Evolutionary conservation across 352 stramenopile species (phyloP).

Genomic region (Globisporangium paddicum): DNA sequence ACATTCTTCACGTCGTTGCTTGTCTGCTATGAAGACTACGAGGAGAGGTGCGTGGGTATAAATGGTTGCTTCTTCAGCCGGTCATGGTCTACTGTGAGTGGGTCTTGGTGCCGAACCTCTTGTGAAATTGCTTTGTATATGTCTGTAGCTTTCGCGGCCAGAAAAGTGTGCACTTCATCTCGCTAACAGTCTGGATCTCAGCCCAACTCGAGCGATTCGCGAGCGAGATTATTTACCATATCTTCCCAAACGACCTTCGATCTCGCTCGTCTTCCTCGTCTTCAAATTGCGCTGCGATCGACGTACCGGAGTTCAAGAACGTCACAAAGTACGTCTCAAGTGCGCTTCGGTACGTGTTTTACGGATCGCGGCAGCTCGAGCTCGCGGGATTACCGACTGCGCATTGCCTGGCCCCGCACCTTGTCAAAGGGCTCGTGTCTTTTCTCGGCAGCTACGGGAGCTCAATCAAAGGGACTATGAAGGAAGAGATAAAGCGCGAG

Average conservation of each 20-base stretch:
- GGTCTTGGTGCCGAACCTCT: background rate
- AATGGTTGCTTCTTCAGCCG: background rate
- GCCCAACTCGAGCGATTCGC: constrained; percentile 74
- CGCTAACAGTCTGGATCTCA: constrained; percentile 79
- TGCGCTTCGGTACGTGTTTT: constrained; percentile 76
- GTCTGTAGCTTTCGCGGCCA: constrained; percentile 56
- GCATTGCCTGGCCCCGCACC: constrained; percentile 61
- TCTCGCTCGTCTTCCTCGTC: constrained; percentile 2
- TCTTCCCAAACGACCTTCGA: constrained; percentile 50
- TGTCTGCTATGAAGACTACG: constrained; percentile 80
- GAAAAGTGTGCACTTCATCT: constrained; percentile 69
- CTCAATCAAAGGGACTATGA: constrained; percentile 60
- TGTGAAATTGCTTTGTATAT: background rate
- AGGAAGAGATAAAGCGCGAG: constrained; percentile 79
- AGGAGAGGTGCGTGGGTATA: constrained; percentile 40
- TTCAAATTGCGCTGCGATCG: constrained; percentile 34
- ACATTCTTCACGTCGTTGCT: constrained; percentile 85
- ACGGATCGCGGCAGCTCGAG: constrained; percentile 73
- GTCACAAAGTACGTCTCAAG: constrained; percentile 72
- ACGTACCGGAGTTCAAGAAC: constrained; percentile 75
- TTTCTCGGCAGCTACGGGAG: constrained; percentile 64
- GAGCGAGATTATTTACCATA: constrained; percentile 64
- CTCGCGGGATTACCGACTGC: constrained; percentile 70
- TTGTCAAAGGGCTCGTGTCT: constrained; percentile 48
- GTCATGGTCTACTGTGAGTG: background rate